Base-by-base conservation (phyloP, 306 rosid species). In the Citrullus mucosospermus region DNA sequence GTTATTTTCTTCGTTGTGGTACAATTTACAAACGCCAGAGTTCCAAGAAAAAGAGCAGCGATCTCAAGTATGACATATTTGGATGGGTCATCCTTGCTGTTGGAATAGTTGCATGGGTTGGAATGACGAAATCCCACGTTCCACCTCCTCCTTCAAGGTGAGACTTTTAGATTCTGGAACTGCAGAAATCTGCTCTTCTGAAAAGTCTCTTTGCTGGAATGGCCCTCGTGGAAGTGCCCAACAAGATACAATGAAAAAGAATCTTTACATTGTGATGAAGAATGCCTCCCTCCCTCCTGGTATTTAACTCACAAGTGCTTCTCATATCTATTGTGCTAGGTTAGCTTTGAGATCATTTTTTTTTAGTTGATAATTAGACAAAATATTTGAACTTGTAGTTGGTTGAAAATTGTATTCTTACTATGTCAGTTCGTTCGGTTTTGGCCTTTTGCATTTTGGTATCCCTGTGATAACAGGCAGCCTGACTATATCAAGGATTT, bases 81-180 rank as follows among this genome's bases (percentile, higher is more conserved):
- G 98, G 97, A 83, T 93, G 98, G 98, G 41, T 89, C 75, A 91
- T 93, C 79, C 90, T 91, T 81, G 97, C 90, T 16, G 85, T 87
- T 74, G 91, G 93, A 75, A 81, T 91, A 51, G 88, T 89, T 62
- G 86, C 89, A 39, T 91, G 93, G 97, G 88, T 91, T 51, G 91
- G 89, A 78, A 85, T 91, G 89, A 89, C 89, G 3, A 93, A 90
- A 88, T 88, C 92, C 80, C 85, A 88, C 72, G 16, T 88, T 84
- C 91, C 90, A 56, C 87, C 90, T 1, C 89, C 93, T 46, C 88
- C 91, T 77, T 78, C 90, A 41, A 85, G 91, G 84, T 91, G 83
- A 89, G 76, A 84, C 76, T 69, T 78, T n/a, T 30, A 8, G 25
- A 54, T 34, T 74, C 78, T n/a, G 48, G 10, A 38, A 34, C 43